Conservation (phyloP, 306 rosid genomes). For the Herpetospermum pedunculosum region DNA sequence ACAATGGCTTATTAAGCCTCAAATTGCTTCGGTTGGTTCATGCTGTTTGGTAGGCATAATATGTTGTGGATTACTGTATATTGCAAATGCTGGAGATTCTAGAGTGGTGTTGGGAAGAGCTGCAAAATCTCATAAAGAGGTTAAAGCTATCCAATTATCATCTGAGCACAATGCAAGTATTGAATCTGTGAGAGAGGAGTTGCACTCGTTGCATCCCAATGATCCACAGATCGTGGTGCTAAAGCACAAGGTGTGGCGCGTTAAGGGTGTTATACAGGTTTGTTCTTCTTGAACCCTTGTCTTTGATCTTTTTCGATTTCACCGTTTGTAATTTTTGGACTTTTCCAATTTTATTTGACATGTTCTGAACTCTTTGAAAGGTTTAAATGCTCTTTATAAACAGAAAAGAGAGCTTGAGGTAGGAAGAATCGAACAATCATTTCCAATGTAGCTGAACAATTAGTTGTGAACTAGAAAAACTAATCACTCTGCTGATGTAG, state of each 20-base stretch:
- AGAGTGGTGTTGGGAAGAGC: constrained; percentile 77
- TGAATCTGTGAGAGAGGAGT: constrained; percentile 79
- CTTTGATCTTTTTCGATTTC: constrained; percentile 1
- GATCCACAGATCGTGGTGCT: constrained; percentile 87
- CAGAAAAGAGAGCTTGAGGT: too few species aligned
- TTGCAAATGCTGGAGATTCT: constrained; percentile 97
- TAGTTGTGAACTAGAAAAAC: neutral
- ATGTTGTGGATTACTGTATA: constrained; percentile 65
- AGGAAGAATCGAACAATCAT: neutral
- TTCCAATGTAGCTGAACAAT: neutral
- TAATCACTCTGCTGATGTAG: neutral
- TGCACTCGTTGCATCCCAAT: constrained; percentile 67
- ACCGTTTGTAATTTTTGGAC: too few species aligned
- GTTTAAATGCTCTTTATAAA: too few species aligned
- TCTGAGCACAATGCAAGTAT: constrained; percentile 82
- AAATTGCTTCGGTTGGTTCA: constrained; percentile 86
- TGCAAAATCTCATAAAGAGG: constrained; percentile 34
- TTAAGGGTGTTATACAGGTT: constrained; percentile 98
- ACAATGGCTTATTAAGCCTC: constrained; percentile 69
- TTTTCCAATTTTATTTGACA: too few species aligned
- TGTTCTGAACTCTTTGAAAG: too few species aligned
- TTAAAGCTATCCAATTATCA: constrained; percentile 79
- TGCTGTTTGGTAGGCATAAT: constrained; percentile 80
- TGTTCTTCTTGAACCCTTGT: constrained; percentile 6
- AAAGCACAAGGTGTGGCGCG: constrained; percentile 97